Base-by-base conservation (phyloP, 75 land plant species). In the Ceratopteris richardii region DNA sequence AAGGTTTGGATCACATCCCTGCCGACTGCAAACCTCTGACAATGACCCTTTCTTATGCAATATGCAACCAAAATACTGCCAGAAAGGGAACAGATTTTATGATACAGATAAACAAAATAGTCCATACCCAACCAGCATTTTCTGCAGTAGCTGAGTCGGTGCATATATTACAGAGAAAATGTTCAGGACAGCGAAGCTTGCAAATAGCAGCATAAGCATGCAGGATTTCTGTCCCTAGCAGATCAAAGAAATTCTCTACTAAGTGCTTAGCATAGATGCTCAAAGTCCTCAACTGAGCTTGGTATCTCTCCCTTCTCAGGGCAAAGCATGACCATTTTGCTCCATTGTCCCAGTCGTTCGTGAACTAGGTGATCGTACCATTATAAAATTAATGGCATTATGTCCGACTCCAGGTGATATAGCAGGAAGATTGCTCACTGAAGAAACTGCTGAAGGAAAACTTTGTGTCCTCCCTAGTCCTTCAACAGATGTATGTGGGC, bases 121-220 rank as follows among this genome's bases (percentile, higher is more conserved):
- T 4, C 3, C 37, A 4, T 90, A 95, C 99, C 99, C 7, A 95
- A 76, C 99, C 99, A 95, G 57, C 99, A 95, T 31, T 73, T 81
- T 63, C 62, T 67, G 72, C 99, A 95, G 61, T 64, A 84, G 22
- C 61, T 39, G 46, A 73, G 66, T 57, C 26, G 72, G 55, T 60
- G 87, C 75, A 62, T 95, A 95, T 4, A 90, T 20, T 68, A 95
- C 54, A 19, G 99, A 95, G 29, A 95, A 43, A 2, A 74, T 72
- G 72, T 95, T 95, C 51, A 87, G 62, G 51, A 95, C 64, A 31
- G 86, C 78, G 78, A 95, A 95, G 66, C 96, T 89, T 27, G 86
- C 82, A 51, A 95, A 61, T 33, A 95, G 81, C 58, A 95, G 70
- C 10, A 62, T 75, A 51, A 95, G 72, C 99, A 95, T 95, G 69